Conservation (phyloP, 2,329 filamentous ascomycete species). For the Verticillium isaacii region DNA sequence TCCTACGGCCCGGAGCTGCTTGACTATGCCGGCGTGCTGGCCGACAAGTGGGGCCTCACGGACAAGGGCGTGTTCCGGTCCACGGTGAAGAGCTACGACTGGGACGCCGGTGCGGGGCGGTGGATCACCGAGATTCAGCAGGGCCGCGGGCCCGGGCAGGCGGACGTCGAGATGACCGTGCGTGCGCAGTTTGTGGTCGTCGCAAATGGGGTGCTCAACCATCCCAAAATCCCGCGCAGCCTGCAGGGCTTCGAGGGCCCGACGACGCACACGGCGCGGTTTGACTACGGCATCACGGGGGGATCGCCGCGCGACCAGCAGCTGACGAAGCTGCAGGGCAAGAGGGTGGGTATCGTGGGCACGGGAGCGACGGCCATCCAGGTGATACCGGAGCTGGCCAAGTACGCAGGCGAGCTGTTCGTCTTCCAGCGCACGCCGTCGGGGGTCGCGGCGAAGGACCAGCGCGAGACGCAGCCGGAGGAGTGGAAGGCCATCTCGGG, state of each 20-base stretch:
- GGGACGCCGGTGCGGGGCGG: constrained; percentile 33
- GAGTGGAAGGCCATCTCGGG: constrained; percentile 32
- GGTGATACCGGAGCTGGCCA: constrained; percentile 37
- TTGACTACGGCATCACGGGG: constrained; percentile 39
- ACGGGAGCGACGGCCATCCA: constrained; percentile 46
- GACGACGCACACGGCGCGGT: constrained; percentile 40
- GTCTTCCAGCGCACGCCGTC: constrained; percentile 55
- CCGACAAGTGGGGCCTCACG: constrained; percentile 32
- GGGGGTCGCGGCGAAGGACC: constrained; percentile 29
- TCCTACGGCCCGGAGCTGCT: constrained; percentile 36
- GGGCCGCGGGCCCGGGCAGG: constrained; percentile 19
- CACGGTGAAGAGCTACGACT: constrained; percentile 32
- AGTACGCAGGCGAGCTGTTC: constrained; percentile 43
- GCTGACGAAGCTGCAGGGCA: constrained; percentile 38
- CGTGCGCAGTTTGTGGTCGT: constrained; percentile 33
- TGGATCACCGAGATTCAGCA: constrained; percentile 18
- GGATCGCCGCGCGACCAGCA: constrained; percentile 31
- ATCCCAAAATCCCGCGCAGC: constrained; percentile 36
- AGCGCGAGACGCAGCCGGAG: constrained; percentile 33
- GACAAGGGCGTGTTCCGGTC: constrained; percentile 35
- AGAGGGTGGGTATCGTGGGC: constrained; percentile 43
- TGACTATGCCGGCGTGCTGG: constrained; percentile 35
- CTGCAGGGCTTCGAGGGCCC: constrained; percentile 35
- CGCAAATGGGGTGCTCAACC: constrained; percentile 32
- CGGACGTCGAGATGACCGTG: constrained; percentile 22